Percentiles rank a stretch among this genome's conserved stretches.
phyloP scores from a whole-genome alignment of 441 rosid species.

The Populus tomentosa region DNA sequence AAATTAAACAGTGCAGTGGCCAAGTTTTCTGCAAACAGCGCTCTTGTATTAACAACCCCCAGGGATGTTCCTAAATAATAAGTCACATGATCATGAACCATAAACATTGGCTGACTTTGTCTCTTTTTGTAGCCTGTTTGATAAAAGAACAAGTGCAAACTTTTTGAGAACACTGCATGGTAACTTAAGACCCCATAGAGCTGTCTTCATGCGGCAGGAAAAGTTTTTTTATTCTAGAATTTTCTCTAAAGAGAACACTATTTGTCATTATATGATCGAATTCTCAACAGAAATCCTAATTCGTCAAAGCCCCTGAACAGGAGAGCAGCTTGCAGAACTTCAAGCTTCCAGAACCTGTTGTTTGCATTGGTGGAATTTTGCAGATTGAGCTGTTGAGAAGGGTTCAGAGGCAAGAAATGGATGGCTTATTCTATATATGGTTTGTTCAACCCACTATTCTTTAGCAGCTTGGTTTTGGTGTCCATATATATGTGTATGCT shows the following conservation, averaged over 20 bases:
- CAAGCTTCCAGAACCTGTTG: conserved; percentile 76
- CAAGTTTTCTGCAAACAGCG: neutral
- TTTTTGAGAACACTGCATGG: neutral
- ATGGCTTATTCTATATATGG: conserved; percentile 84
- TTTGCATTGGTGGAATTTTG: conserved; percentile 81
- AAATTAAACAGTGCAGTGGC: neutral
- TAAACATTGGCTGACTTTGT: neutral
- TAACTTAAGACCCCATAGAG: neutral
- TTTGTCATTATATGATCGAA: neutral
- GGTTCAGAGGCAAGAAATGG: conserved; percentile 76
- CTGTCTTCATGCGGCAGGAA: neutral
- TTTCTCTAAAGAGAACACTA: neutral
- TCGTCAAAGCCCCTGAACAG: conserved; percentile 32
- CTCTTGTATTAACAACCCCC: neutral
- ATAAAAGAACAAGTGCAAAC: neutral
- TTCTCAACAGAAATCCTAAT: neutral
- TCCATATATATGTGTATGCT: neutral
- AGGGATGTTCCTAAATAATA: neutral
- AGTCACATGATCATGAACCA: neutral
- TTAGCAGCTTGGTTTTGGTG: neutral
- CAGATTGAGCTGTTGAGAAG: conserved; percentile 84
- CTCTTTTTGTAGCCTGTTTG: neutral
- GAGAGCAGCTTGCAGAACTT: conserved; percentile 67
- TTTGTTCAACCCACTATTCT: conserved; percentile 24
- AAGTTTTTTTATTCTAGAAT: neutral